A percentile compares a stretch with the other conserved stretches of the same genome.
Conservation (phyloP, 1,284 basidiomycete species). For the Schizophyllum amplum region DNA sequence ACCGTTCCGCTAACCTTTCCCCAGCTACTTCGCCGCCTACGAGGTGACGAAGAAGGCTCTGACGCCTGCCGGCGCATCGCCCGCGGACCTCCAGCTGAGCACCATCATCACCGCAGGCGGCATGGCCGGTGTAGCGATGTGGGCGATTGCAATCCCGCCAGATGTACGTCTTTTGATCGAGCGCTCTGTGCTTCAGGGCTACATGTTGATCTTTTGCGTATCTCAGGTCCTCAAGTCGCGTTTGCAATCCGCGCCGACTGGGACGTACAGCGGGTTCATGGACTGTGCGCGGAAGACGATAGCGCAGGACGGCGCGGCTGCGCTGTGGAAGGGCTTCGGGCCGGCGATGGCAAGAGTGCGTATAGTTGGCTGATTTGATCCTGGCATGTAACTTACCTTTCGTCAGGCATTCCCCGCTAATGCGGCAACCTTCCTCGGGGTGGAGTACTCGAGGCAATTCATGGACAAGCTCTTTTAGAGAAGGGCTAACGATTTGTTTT, state of each 20-base stretch:
- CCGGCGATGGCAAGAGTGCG: constrained; percentile 90
- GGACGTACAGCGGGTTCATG: constrained; percentile 90
- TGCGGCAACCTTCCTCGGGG: constrained; percentile 90
- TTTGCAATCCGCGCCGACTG: constrained; percentile 92
- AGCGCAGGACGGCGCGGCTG: constrained; percentile 81
- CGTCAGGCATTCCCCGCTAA: constrained; percentile 85
- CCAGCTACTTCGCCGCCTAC: constrained; percentile 94
- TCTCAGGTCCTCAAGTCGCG: constrained; percentile 97
- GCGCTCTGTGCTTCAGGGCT: no score
- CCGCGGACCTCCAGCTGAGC: constrained; percentile 79
- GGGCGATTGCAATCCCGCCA: constrained; percentile 91
- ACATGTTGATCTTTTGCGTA: no score
- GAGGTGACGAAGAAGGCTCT: constrained; percentile 88
- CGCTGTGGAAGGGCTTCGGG: constrained; percentile 96
- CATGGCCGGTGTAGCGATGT: constrained; percentile 96
- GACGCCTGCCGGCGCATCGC: constrained; percentile 68
- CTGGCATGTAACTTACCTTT: constrained; percentile 8
- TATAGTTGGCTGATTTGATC: constrained; percentile 11
- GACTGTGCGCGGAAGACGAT: constrained; percentile 93
- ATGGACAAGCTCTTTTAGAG: constrained; percentile 58
- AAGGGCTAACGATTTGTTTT: background rate
- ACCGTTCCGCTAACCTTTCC: constrained; percentile 2
- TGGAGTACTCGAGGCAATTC: constrained; percentile 69
- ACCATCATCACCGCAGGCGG: constrained; percentile 92
- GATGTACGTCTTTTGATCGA: no score